Evolutionary conservation across 2,329 filamentous ascomycete genomes (phyloP), one percentile per base, ranked within the genome.

Genomic region (Myrmaecium sp.): DNA sequence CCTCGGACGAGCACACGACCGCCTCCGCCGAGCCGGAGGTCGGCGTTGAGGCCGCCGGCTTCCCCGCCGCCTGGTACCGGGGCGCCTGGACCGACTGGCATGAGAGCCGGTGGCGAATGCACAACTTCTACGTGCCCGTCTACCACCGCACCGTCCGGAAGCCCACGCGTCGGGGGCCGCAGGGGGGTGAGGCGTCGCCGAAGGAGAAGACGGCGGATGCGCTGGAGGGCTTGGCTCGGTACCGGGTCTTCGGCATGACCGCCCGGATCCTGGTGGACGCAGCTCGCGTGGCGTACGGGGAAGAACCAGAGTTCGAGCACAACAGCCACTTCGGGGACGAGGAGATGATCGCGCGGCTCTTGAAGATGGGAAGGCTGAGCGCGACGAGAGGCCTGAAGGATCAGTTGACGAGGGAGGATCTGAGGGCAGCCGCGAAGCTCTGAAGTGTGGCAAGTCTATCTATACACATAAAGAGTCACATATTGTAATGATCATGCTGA

Each of bases 221-320:
- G 3, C 28, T 49, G n/a, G 38, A 46, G 4, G 58, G 58, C 3
- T 43, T 63, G 23, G 55, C 55, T 21, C 61, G 77, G 19, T 93
- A 89, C 53, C 73, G 78, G 38, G 83, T 95, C 4, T 94, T 84
- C 67, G 86, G 86, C 10, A 86, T 95, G 81, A 95, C 86, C 28
- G 86, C 82, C 3, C 62, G 82, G 27, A 86, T 95, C 29, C 50
- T 94, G 29, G 80, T 94, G 4, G 86, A 95, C 53, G 76, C 78
- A 4, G 84, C 86, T 17, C 63, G 80, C 34, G 64, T 92, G 11
- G 86, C 84, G 12, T 95, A 89, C 47, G 75, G 56, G 2, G 66
- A 77, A 53, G 70, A 80, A 45, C 86, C 86, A 4, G 76, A 82
- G 46, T 92, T 93, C 49, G 81, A 91, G 56, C 69, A 69, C 41